These are phyloP conservation scores for Cerrena zonata DNA, from an alignment of 1,284 basidiomycete genomes.

Conservation along the genomic window DNA sequence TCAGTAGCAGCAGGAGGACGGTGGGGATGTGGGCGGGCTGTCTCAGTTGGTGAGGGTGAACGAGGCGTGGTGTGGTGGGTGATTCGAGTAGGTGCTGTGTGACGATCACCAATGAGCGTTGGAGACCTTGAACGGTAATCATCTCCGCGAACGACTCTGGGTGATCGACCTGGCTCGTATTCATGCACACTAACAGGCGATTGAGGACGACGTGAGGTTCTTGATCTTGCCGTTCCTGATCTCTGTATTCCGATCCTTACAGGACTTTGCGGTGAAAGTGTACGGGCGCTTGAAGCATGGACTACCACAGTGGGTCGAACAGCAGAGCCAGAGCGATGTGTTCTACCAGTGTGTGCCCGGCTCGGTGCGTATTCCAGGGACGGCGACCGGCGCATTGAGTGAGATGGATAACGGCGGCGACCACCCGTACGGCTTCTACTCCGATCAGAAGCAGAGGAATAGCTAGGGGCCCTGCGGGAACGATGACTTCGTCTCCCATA, in stretches of 20 bases:
- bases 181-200: not conserved
- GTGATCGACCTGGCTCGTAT: not conserved
- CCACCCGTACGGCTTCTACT: not conserved
- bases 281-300: too few species aligned
- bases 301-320: not conserved
- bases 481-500: not conserved
- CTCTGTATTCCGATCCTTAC: too few species aligned
- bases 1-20: not conserved
- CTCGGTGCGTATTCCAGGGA: not conserved
- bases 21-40: not conserved
- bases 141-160: not conserved
- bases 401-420: not conserved
- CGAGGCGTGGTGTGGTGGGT: not conserved
- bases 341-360: not conserved
- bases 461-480: not conserved
- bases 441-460: not conserved
- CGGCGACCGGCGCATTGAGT: not conserved
- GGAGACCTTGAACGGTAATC: constrained; percentile 1
- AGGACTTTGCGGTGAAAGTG: too few species aligned
- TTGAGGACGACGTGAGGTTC: not conserved
- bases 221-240: too few species aligned
- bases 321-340: not conserved
- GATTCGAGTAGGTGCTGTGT: not conserved
- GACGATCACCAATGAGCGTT: not conserved
- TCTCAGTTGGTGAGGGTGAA: not conserved